Evolutionary conservation across 1,139 yeast species (phyloP), one percentile per base, ranked within the genome.

Genomic region (Geotrichum fermentans): DNA sequence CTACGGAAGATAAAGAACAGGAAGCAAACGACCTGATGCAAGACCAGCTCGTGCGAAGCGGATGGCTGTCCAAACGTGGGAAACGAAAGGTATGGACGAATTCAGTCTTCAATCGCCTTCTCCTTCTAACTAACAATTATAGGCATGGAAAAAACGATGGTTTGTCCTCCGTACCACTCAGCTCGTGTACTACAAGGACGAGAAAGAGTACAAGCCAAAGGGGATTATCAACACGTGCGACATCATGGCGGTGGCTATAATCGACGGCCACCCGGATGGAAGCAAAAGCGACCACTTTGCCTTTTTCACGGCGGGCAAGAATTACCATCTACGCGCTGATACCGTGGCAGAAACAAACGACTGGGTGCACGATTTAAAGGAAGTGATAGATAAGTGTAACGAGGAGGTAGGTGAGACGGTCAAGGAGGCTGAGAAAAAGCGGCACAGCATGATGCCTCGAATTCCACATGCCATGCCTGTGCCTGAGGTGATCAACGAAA

Each of bases 141-240:
- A 63, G 58, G 56, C 60, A 35, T 78, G 82, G 82, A 73, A 71
- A 56, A 67, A 70, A 52, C 64, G 71, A 35, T 80, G 86, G 86
- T 77, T 78, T 55, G 82, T 79, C 2, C 65, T 80, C n/a, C 66
- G 86, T 35, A 68, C 69, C 17, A 69, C 73, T 44, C 84, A 78
- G 58, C 66, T 80, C 34, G 70, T 80, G 14, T 78, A 76, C 61
- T 80, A 80, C 61, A 79, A 79, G 58, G 82, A 79, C 57, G 71
- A 73, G 14, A 65, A 72, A 6, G 86, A 80, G 58, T 73, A 78
- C 60, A 77, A 78, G 59, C 79, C 83, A 0, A 67, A 72, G 40
- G 70, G 67, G 44, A 80, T 80, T 11, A 68, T 79, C 17, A 65
- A 66, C 6, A 58, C 66, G 6, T 61, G 62, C 26, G 70, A 70